Percentiles rank a stretch among this genome's conserved stretches.
Conservation (phyloP, 2,329 filamentous ascomycete genomes). For the Leptosphaerulina australis region DNA sequence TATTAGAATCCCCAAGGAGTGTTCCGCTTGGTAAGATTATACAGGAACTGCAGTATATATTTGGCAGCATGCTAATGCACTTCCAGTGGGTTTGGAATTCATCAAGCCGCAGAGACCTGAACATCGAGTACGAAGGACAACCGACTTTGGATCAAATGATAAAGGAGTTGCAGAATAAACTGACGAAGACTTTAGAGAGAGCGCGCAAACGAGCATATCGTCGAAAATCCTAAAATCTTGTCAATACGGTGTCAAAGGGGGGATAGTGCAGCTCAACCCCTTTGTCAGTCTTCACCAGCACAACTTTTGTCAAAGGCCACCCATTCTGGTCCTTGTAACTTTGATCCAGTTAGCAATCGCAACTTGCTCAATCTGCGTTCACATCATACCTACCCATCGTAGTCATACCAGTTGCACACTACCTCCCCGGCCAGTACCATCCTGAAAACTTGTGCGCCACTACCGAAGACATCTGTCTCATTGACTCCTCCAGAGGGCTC, state of each 20-base stretch:
- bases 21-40: too few species aligned
- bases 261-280: constrained; percentile 39
- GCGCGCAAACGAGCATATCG: neutral
- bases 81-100: too few species aligned
- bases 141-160: neutral
- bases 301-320: constrained; percentile 41
- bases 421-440: constrained; percentile 34
- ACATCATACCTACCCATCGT: constrained; percentile 32
- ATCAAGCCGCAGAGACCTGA: too few species aligned
- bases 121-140: neutral
- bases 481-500: constrained; percentile 35
- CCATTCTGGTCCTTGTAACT: constrained; percentile 41
- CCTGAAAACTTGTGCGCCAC: constrained; percentile 36
- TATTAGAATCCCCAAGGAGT: too few species aligned
- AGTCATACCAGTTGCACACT: constrained; percentile 42
- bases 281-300: constrained; percentile 27
- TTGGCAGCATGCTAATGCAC: too few species aligned
- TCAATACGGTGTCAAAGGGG: constrained; percentile 36
- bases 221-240: neutral
- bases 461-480: constrained; percentile 32
- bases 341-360: neutral
- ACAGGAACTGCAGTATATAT: too few species aligned
- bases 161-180: neutral
- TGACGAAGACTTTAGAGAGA: too few species aligned
- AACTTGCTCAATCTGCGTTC: neutral